Evolutionary conservation across 805 yeast species (phyloP), one percentile per base, ranked within the genome.

Genomic region (Ogataea thermomethanolica): DNA sequence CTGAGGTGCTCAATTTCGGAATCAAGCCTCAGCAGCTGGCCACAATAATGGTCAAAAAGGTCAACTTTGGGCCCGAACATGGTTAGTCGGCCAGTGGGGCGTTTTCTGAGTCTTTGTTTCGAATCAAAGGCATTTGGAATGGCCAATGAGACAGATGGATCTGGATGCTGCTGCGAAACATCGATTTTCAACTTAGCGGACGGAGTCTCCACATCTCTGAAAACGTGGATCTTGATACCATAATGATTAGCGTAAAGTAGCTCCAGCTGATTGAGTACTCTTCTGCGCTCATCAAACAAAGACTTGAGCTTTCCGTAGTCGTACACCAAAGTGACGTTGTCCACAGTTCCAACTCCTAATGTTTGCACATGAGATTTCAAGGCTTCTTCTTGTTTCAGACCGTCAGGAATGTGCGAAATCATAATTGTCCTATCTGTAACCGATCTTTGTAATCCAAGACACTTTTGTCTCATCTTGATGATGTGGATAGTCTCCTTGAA

Each of bases 361-460:
- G 69, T 71, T 51, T 78, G 81, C 29, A 78, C 69, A 50, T 76
- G 79, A 12, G 54, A 45, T 40, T 71, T 72, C 35, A 78, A 60
- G 4, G 66, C 64, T 6, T 48, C 48, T 12, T 75, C 77, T 45
- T 66, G 64, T 33, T 68, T 62, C 49, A 78, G 58, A 27, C 62
- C 56, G 29, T 56, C 59, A 1, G 84, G 84, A 13, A 78, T 76
- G 27, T 78, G 78, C 33, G 75, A 74, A 12, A 78, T 59, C 35
- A 70, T 59, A 32, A 78, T 75, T 5, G 84, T 78, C 44, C 82
- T 59, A 56, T 78, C 84, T 2, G 81, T 76, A 35, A 78, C 63
- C 12, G 81, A 73, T 56, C 75, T 68, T 51, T 78, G 83, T 5
- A 77, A 67, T 0, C 83, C 84, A 42, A 78, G 59, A 54, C 75